These are phyloP conservation scores for Piromyces finnis DNA, from an alignment of 192 early-diverging fungal genomes.

Conservation along the genomic window DNA sequence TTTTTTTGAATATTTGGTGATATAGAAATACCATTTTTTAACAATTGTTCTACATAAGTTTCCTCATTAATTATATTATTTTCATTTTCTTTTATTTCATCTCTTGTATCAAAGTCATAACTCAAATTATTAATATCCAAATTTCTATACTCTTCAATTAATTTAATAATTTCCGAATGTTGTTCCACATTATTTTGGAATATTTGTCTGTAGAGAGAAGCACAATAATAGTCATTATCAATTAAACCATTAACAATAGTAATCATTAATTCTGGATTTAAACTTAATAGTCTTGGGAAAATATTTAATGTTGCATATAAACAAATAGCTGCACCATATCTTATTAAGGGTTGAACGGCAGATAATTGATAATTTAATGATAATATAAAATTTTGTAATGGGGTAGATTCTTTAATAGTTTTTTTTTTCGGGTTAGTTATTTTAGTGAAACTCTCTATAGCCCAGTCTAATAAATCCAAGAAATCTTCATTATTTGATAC, in stretches of 20 bases:
- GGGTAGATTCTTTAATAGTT: constrained; percentile 1
- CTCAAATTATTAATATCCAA: background rate
- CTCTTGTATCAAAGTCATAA: background rate
- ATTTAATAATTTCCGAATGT: background rate
- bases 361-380: constrained; percentile 27
- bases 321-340: constrained; percentile 25
- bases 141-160: background rate
- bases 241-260: constrained; percentile 22
- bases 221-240: constrained; percentile 27
- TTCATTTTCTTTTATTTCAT: background rate
- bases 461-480: constrained; percentile 32
- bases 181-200: background rate
- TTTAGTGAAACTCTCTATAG: constrained; percentile 18
- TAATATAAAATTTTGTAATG: constrained; percentile 19
- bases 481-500: constrained; percentile 23
- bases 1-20: background rate
- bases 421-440: background rate
- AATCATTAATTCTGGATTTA: constrained; percentile 11
- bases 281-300: constrained; percentile 12
- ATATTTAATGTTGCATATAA: constrained; percentile 19
- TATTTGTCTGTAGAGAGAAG: constrained; percentile 18
- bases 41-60: background rate
- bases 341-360: constrained; percentile 22
- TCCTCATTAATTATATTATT: background rate
- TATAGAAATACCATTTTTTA: background rate